These are phyloP conservation scores for Rosa persica DNA, from an alignment of 306 rosid genomes.

Conservation along the genomic window DNA sequence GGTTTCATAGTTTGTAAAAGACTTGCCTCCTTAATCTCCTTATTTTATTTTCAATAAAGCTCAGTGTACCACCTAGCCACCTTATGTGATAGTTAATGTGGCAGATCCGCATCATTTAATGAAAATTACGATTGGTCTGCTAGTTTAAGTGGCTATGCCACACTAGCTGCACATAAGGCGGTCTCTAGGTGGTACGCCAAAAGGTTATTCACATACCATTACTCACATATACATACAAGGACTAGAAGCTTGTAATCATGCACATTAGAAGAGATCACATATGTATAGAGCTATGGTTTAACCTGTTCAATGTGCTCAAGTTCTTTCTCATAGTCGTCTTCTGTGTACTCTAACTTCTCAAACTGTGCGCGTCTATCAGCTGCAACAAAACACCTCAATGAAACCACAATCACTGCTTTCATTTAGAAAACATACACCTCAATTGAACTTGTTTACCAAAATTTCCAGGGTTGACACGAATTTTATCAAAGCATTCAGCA, in stretches of 20 bases:
- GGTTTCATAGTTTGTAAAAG: neutral
- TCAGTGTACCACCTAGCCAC: neutral
- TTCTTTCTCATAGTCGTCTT: slow-evolving; percentile 91
- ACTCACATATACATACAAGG: neutral
- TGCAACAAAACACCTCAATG: slow-evolving; percentile 40
- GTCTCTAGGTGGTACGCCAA: neutral
- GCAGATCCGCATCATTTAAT: neutral
- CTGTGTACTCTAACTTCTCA: slow-evolving; percentile 82
- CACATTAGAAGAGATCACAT: neutral
- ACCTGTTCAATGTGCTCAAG: slow-evolving; percentile 99
- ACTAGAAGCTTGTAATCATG: neutral
- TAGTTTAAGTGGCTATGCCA: neutral
- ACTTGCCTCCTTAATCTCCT: neutral
- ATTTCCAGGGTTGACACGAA: slow-evolving; percentile 93
- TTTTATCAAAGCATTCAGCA: slow-evolving; percentile 90
- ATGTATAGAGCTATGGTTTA: slow-evolving; percentile 12
- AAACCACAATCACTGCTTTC: slow-evolving; percentile 25
- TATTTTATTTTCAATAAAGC: neutral
- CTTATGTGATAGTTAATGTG: neutral
- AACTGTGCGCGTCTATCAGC: slow-evolving; percentile 99
- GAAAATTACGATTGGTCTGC: neutral
- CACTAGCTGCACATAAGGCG: neutral
- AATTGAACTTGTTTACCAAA: slow-evolving; percentile 53
- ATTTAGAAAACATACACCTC: neutral
- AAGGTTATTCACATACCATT: neutral